Conservation (phyloP, 148 eudicot genomes). For the Euryodendron excelsum region DNA sequence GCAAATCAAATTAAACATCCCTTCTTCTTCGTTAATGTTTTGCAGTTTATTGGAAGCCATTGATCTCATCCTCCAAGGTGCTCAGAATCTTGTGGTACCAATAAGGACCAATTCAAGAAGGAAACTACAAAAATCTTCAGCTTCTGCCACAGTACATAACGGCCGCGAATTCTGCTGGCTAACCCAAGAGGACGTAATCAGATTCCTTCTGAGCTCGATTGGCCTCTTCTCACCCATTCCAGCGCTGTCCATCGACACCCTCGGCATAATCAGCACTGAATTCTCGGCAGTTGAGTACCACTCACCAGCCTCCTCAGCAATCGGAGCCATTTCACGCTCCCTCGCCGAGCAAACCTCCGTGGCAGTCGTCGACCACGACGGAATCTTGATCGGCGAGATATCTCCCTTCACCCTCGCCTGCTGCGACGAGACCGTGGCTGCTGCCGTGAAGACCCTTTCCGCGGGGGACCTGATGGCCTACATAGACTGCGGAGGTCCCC, state of each 20-base stretch:
- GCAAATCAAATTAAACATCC: too few species aligned
- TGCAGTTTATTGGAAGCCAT: slow-evolving; percentile 79
- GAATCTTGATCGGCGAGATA: slow-evolving; percentile 64
- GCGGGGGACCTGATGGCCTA: slow-evolving; percentile 83
- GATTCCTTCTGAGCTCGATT: slow-evolving; percentile 65
- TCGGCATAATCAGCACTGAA: slow-evolving; percentile 54
- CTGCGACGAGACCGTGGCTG: slow-evolving; percentile 55
- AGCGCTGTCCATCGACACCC: slow-evolving; percentile 46
- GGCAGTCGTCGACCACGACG: slow-evolving; percentile 61
- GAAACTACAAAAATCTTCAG: slow-evolving; percentile 28
- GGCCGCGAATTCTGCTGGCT: slow-evolving; percentile 78
- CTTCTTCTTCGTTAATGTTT: neutral
- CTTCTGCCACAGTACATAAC: slow-evolving; percentile 31
- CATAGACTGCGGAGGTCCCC: slow-evolving; percentile 77
- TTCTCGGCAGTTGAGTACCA: slow-evolving; percentile 44
- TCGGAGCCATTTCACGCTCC: slow-evolving; percentile 43
- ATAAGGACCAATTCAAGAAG: slow-evolving; percentile 42
- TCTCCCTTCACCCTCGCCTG: slow-evolving; percentile 61
- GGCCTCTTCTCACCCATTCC: slow-evolving; percentile 66
- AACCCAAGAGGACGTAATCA: slow-evolving; percentile 76
- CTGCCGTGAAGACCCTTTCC: slow-evolving; percentile 64
- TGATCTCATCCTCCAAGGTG: slow-evolving; percentile 68
- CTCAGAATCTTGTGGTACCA: slow-evolving; percentile 76
- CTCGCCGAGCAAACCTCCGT: slow-evolving; percentile 53
- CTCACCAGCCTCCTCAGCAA: slow-evolving; percentile 49